These are phyloP conservation scores for Graphium sp. DNA, from an alignment of 2,329 filamentous ascomycete species.

Conservation along the genomic window DNA sequence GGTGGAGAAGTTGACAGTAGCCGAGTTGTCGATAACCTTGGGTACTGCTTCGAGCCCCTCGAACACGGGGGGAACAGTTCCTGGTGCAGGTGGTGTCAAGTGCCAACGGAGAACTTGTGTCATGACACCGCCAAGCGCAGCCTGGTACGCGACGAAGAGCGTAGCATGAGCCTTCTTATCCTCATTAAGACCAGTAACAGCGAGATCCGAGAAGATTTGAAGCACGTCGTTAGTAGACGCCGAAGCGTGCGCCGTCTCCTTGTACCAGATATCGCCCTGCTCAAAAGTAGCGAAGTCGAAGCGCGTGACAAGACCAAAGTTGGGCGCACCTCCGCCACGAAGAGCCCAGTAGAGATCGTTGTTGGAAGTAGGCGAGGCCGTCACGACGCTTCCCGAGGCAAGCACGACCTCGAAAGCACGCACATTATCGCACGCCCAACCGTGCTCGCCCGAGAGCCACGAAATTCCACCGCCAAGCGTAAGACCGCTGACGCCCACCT, in stretches of 20 bases:
- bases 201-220: slow-evolving; percentile 8
- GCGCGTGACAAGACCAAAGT: slow-evolving; percentile 36
- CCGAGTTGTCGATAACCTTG: slow-evolving; percentile 2
- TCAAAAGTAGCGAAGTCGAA: slow-evolving; percentile 23
- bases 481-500: slow-evolving; percentile 13
- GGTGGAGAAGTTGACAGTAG: slow-evolving; percentile 1
- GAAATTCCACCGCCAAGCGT: slow-evolving; percentile 11
- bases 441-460: slow-evolving; percentile 14
- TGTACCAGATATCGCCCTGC: slow-evolving; percentile 18
- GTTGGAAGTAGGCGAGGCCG: slow-evolving; percentile 21
- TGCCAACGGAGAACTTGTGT: slow-evolving; percentile 5
- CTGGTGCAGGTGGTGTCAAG: background rate
- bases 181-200: slow-evolving; percentile 6
- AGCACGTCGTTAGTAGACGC: slow-evolving; percentile 3
- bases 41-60: slow-evolving; percentile 1
- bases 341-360: slow-evolving; percentile 40
- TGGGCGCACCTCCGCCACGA: slow-evolving; percentile 35
- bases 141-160: slow-evolving; percentile 15
- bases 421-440: slow-evolving; percentile 27
- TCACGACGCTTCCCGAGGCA: slow-evolving; percentile 22
- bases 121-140: slow-evolving; percentile 12
- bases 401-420: slow-evolving; percentile 25
- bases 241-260: slow-evolving; percentile 6
- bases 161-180: slow-evolving; percentile 5
- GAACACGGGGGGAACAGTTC: slow-evolving; percentile 1